Evolutionary conservation across 345 rosid genomes (phyloP).

Genomic region (Iberis pinnata): DNA sequence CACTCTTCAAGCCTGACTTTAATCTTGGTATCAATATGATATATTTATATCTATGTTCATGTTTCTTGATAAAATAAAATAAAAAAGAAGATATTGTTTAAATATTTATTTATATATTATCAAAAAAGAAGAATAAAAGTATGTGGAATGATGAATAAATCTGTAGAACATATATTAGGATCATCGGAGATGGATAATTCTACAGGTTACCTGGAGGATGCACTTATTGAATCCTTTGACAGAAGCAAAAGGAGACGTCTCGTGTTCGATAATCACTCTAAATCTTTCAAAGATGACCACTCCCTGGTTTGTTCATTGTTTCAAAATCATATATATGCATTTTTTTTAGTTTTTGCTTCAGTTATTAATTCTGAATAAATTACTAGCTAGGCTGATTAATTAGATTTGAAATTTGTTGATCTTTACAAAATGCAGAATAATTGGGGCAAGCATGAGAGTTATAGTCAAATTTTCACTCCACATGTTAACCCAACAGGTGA

Average conservation of each 20-base stretch:
- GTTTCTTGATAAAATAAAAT: not conserved
- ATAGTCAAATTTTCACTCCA: constrained; percentile 28
- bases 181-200: constrained; percentile 40
- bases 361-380: constrained; percentile 9
- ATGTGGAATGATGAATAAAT: constrained; percentile 42
- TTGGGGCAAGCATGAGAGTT: constrained; percentile 52
- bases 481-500: constrained; percentile 35
- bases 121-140: too few species aligned
- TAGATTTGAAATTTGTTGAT: constrained; percentile 1
- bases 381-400: too few species aligned
- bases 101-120: too few species aligned
- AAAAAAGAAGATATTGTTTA: too few species aligned
- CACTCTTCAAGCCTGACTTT: constrained; percentile 72
- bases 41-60: not conserved
- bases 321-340: too few species aligned
- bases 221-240: constrained; percentile 56
- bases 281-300: constrained; percentile 3
- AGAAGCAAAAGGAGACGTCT: constrained; percentile 64
- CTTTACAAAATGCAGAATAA: constrained; percentile 39
- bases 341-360: not conserved
- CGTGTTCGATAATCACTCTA: constrained; percentile 29
- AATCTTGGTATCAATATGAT: constrained; percentile 52
- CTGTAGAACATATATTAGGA: constrained; percentile 26
- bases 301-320: constrained; percentile 19
- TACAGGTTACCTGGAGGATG: constrained; percentile 86